Conservation (phyloP, 129 eudicot species). For the Silybum marianum region DNA sequence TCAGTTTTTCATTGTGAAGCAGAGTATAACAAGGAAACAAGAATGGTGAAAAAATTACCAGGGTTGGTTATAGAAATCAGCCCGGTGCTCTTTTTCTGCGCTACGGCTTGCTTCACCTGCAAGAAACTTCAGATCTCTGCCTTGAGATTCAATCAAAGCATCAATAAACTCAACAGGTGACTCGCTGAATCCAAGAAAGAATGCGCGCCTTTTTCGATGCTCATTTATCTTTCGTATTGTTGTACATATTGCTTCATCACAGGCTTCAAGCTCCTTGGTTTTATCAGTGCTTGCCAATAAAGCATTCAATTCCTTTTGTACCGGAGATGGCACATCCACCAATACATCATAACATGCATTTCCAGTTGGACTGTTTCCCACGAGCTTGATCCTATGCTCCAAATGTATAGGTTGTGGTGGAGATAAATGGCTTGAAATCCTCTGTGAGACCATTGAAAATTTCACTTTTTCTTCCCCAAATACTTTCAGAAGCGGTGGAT, state of each 20-base stretch:
- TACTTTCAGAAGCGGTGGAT: constrained; percentile 76
- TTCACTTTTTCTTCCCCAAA: constrained; percentile 81
- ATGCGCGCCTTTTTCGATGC: constrained; percentile 85
- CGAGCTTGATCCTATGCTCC: constrained; percentile 88
- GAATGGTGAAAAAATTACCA: constrained; percentile 57
- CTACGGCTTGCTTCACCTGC: constrained; percentile 74
- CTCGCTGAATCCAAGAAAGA: constrained; percentile 95
- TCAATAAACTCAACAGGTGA: constrained; percentile 93
- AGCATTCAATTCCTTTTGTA: constrained; percentile 79
- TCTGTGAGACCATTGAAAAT: constrained; percentile 72
- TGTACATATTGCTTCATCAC: constrained; percentile 84
- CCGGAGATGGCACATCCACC: constrained; percentile 86
- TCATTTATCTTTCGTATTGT: constrained; percentile 88
- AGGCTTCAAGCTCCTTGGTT: constrained; percentile 77
- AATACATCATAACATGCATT: constrained; percentile 87
- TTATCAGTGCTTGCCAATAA: constrained; percentile 78
- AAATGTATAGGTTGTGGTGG: constrained; percentile 89
- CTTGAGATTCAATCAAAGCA: constrained; percentile 84
- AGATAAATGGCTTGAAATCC: constrained; percentile 69
- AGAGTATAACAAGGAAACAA: neutral
- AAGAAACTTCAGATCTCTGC: constrained; percentile 74
- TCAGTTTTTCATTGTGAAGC: neutral
- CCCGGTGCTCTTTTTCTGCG: constrained; percentile 76
- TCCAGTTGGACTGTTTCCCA: constrained; percentile 85
- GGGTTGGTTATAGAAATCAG: constrained; percentile 91